Base-by-base conservation (phyloP, 805 yeast genomes). In the Priceomyces medius region DNA sequence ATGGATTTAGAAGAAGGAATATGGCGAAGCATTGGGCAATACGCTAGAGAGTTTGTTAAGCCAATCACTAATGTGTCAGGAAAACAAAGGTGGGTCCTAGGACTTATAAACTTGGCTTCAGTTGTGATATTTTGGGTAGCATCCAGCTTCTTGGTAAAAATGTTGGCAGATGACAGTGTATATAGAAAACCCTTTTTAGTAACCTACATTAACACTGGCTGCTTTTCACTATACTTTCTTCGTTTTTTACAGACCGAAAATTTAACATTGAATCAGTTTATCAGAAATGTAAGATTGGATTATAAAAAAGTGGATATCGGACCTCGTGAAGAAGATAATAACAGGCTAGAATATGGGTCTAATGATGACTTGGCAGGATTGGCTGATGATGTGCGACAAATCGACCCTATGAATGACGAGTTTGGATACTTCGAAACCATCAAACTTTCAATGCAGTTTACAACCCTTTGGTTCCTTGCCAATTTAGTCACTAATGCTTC, bases 101-200 rank as follows among this genome's bases (percentile, higher is more conserved):
- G 98, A 2, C 74, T 91, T 17, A 50, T 83, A 17, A 77, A 87
- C 64, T 73, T 90, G 18, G 72, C 79, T 1, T 69, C 85, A 33
- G 98, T 90, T 34, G 88, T 91, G 20, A 59, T 86, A 1, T 75
- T 88, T 18, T 91, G 99, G 99, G 97, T 93, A 8, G 66, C 85
- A 27, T 88, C 96, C 3, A 87, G 96, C 3, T 91, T 89, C 51
- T 61, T 91, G 35, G 83, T 93, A 27, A 89, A 87, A 61, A 82
- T 80, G 32, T 68, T 88, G 31, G 85, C 88, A 51, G 88, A 82
- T 50, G 74, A 77, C 35, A 78, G 75, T 43, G 66, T 74, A 20
- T 93, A 88, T 61, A 66, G 88, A 36, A 93, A 93, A 63, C 99
- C 99, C 13, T 90, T 88, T 57, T 77, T 90, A 47, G 86, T 93